Base-by-base conservation (phyloP, 2,329 filamentous ascomycete species). In the Penicillium sp. region DNA sequence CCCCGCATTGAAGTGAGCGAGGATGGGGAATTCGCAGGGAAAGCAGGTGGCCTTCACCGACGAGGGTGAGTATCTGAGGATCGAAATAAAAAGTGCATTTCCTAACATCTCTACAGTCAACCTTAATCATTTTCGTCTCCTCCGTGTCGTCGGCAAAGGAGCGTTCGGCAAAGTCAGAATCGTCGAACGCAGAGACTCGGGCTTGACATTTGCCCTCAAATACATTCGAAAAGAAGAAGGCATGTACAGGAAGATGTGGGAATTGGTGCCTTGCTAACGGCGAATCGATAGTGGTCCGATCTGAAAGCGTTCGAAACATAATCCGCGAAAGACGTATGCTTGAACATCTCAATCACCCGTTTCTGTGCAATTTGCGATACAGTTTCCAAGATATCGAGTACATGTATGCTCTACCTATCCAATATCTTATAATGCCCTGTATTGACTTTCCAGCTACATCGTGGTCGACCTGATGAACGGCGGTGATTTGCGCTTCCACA, bases 301-400 rank as follows among this genome's bases (percentile, higher is more conserved):
- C 92, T 61, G 94, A 97, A 75, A 97, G 93, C 71, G 94, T 97
- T 60, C 89, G 93, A 68, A 99, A 99, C 73, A 99, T 99, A 65
- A 94, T 99, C 69, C 88, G 94, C 65, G 94, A 99, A 79, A 85
- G 94, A 62, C 87, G 93, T 71, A 99, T 99, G 94, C 84, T 99
- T 69, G 92, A 99, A 77, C 91, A 97, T 73, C 83, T 99, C 66
- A 97, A 96, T 72, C 94, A 99, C 69, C 91, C 93, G 24, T 99
- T 97, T 73, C 89, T 99, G 65, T 97, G 93, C 79, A 99, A 99
- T 74, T 79, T 99, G 79, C 89, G 94, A 67, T 99, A 97, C 78
- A 97, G 92, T 76, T 99, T 99, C 71, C 94, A 99, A 76, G 94
- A 99, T 74, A 91, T 97, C 66, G 94, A 99, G 74, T 99, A 99